Evolutionary conservation across 2,329 filamentous ascomycete species (phyloP).

Genomic region (Aspergillus caelatus): DNA sequence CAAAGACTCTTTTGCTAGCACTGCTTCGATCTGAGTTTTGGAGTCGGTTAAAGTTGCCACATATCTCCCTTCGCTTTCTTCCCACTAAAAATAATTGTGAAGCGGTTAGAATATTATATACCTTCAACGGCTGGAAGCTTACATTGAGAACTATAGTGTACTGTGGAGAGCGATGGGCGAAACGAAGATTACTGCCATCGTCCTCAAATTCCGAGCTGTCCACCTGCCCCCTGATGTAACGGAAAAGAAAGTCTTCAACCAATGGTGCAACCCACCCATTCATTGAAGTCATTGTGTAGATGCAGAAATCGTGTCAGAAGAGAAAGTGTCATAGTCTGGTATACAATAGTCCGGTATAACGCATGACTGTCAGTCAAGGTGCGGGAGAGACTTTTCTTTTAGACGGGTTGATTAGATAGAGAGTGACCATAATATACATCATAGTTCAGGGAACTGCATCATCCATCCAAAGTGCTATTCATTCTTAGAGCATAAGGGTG

Average conservation of each 20-base stretch:
- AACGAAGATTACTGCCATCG: constrained; percentile 39
- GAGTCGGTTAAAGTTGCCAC: constrained; percentile 38
- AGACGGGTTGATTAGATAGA: constrained; percentile 1
- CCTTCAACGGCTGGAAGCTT: constrained; percentile 4
- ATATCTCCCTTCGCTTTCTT: constrained; percentile 17
- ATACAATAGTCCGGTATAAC: not conserved
- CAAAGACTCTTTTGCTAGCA: constrained; percentile 31
- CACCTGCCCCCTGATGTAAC: constrained; percentile 18
- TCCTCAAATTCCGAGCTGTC: constrained; percentile 29
- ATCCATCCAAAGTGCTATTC: not conserved
- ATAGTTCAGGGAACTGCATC: not conserved
- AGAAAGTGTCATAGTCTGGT: constrained; percentile 3
- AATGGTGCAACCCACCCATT: constrained; percentile 29
- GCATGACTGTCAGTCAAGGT: not conserved
- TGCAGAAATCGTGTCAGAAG: constrained; percentile 13
- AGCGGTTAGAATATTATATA: constrained; percentile 5
- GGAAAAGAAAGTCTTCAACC: constrained; percentile 26
- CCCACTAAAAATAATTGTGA: constrained; percentile 27
- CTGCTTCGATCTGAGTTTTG: constrained; percentile 36
- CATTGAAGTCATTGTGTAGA: constrained; percentile 27
- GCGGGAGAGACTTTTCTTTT: not conserved
- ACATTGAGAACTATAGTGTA: constrained; percentile 37
- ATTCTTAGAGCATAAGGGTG: not conserved
- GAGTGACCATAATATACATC: not conserved
- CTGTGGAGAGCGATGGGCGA: constrained; percentile 19